Percentiles rank a stretch among this genome's conserved stretches.
Evolutionary conservation across 176 grass and related monocot species (phyloP).

Genomic region (Echinochloa phyllopogon): DNA sequence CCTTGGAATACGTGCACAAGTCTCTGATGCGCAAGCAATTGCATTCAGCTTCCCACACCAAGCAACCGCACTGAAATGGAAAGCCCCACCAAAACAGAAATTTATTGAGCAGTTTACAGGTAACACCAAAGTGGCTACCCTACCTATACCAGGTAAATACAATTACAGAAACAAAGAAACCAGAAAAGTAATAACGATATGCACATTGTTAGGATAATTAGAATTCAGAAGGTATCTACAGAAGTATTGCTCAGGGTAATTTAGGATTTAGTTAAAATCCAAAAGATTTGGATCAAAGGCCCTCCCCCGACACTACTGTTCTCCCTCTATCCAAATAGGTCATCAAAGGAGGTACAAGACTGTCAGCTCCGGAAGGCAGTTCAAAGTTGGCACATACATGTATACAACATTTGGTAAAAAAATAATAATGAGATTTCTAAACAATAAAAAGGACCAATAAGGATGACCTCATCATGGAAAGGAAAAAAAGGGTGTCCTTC

Average conservation of each 20-base stretch:
- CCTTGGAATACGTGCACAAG: constrained; percentile 90
- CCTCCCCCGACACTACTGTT: no score
- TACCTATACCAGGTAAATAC: constrained; percentile 25
- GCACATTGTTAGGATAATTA: not conserved
- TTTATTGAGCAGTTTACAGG: constrained; percentile 2
- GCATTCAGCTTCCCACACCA: constrained; percentile 92
- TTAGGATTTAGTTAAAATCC: not conserved
- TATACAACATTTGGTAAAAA: no score
- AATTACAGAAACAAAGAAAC: constrained; percentile 22
- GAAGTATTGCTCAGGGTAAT: not conserved
- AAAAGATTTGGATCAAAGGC: not conserved
- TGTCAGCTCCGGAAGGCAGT: no score
- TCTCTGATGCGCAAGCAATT: constrained; percentile 94
- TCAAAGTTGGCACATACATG: no score
- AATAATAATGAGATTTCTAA: no score
- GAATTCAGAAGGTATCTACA: not conserved
- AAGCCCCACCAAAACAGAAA: not conserved
- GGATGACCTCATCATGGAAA: not conserved
- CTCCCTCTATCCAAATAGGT: no score
- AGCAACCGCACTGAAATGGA: constrained; percentile 68
- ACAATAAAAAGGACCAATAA: no score
- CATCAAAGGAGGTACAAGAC: no score
- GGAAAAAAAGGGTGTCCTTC: not conserved
- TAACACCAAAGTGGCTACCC: not conserved
- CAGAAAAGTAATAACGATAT: constrained; percentile 4